phyloP scores from a whole-genome alignment of 2,329 filamentous ascomycete genomes.

The Colletotrichum tofieldiae region DNA sequence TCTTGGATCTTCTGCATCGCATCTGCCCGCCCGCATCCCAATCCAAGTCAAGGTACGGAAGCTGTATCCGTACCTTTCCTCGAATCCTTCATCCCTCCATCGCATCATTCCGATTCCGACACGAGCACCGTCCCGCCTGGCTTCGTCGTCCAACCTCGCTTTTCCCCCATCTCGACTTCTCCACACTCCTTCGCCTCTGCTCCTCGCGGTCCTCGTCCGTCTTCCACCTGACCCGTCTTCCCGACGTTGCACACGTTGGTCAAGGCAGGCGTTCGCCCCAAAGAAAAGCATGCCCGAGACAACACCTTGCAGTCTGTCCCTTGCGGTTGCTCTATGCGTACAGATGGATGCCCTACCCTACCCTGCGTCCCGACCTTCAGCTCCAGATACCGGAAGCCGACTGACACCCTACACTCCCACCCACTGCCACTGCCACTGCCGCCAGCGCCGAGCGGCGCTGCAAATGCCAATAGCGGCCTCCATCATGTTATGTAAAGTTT shows the following conservation, averaged over 20 bases:
- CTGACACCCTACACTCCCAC: constrained; percentile 23
- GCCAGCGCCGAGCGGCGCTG: constrained; percentile 2
- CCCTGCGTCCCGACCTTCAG: not conserved
- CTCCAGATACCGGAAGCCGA: constrained; percentile 24
- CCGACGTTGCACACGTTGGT: not conserved
- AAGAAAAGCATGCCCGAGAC: not conserved
- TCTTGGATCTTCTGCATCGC: constrained; percentile 24
- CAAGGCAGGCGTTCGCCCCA: constrained; percentile 4
- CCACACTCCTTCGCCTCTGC: not conserved
- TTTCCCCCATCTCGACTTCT: not conserved
- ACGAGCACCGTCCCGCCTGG: constrained; percentile 11
- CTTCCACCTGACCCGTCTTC: not conserved
- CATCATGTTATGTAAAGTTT: not conserved
- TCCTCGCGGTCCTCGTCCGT: not conserved
- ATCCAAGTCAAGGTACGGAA: not conserved
- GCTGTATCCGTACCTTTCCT: not conserved
- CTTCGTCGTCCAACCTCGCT: constrained; percentile 18
- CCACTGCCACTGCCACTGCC: not conserved
- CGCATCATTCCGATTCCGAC: constrained; percentile 3
- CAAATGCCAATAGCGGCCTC: constrained; percentile 3
- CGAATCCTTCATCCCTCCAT: constrained; percentile 17
- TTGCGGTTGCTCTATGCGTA: no score
- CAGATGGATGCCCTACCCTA: not conserved
- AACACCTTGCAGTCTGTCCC: not conserved
- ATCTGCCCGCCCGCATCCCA: constrained; percentile 17